These are phyloP conservation scores for Macrophomina phaseolina DNA, from an alignment of 2,329 filamentous ascomycete genomes.

Conservation along the genomic window DNA sequence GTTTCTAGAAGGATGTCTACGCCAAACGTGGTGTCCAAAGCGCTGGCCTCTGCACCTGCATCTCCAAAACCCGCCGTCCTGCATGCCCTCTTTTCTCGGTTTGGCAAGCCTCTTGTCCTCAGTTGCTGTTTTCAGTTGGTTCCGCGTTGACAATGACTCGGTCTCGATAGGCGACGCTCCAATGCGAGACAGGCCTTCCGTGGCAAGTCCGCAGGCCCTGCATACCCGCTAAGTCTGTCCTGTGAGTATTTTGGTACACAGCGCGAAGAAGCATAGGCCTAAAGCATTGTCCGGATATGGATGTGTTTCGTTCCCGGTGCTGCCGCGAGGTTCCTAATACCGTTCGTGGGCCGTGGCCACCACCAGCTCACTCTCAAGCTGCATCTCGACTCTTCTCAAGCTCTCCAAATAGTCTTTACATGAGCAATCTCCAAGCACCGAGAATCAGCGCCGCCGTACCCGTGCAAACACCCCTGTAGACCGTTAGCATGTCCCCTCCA, in stretches of 20 bases:
- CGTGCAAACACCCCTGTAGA: slow-evolving; percentile 65
- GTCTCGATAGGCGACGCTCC: not conserved
- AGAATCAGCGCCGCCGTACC: slow-evolving; percentile 70
- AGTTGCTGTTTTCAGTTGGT: slow-evolving; percentile 1
- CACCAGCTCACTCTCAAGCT: not conserved
- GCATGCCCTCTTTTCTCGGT: slow-evolving; percentile 7
- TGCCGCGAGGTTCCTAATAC: not conserved
- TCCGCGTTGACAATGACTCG: not conserved
- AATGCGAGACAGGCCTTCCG: not conserved
- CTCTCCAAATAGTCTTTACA: slow-evolving; percentile 49
- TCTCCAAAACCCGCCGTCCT: slow-evolving; percentile 5
- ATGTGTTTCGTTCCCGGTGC: not conserved
- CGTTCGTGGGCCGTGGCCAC: not conserved
- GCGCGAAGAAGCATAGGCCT: no score
- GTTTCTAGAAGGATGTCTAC: slow-evolving; percentile 23
- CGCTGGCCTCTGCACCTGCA: slow-evolving; percentile 23
- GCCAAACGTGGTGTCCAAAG: slow-evolving; percentile 21
- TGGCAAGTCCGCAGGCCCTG: not conserved
- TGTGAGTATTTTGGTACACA: no score
- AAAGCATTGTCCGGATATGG: no score
- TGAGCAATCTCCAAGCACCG: slow-evolving; percentile 70
- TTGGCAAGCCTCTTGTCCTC: not conserved
- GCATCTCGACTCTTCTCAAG: slow-evolving; percentile 7
- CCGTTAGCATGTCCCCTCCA: slow-evolving; percentile 34
- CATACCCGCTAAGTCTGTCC: no score